These are phyloP conservation scores for Phaeoacremonium minimum DNA, from an alignment of 2,329 filamentous ascomycete species.

Conservation along the genomic window DNA sequence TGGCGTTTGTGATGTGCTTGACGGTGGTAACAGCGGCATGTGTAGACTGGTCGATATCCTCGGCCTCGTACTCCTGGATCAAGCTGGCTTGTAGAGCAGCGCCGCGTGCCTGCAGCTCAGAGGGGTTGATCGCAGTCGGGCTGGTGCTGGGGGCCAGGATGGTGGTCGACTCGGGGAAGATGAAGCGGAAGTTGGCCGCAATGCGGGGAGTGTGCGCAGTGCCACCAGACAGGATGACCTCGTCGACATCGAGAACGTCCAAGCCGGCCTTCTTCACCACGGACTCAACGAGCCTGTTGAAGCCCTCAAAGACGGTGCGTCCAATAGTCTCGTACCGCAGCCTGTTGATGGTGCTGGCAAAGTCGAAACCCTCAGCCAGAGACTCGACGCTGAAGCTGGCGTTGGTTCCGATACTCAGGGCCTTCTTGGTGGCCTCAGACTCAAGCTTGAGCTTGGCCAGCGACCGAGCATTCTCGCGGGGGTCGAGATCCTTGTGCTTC, in stretches of 20 bases:
- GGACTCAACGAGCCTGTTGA: constrained; percentile 79
- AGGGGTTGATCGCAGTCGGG: constrained; percentile 81
- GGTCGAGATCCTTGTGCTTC: constrained; percentile 83
- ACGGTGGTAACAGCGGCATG: constrained; percentile 94
- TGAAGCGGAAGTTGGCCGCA: constrained; percentile 69
- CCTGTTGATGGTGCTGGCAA: constrained; percentile 86
- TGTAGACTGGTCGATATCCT: constrained; percentile 93
- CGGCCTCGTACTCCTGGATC: constrained; percentile 88
- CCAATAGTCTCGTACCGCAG: constrained; percentile 87
- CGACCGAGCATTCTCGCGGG: constrained; percentile 73
- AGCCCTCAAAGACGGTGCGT: constrained; percentile 81
- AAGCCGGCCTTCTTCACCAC: constrained; percentile 89
- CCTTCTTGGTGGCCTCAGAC: constrained; percentile 87
- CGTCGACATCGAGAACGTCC: constrained; percentile 88
- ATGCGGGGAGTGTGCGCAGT: constrained; percentile 92
- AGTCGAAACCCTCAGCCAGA: constrained; percentile 85
- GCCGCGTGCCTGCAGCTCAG: constrained; percentile 81
- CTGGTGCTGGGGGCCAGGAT: constrained; percentile 82
- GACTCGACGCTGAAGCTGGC: constrained; percentile 92
- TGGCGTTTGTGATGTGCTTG: constrained; percentile 81
- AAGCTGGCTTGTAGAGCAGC: constrained; percentile 93
- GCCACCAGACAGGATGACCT: constrained; percentile 90
- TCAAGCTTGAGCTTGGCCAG: constrained; percentile 91
- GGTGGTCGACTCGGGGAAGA: constrained; percentile 77
- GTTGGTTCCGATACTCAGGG: constrained; percentile 81